A percentile compares a stretch with the other conserved stretches of the same genome.
Conservation (phyloP, 129 eudicot genomes). For the Flaveria brownii region DNA sequence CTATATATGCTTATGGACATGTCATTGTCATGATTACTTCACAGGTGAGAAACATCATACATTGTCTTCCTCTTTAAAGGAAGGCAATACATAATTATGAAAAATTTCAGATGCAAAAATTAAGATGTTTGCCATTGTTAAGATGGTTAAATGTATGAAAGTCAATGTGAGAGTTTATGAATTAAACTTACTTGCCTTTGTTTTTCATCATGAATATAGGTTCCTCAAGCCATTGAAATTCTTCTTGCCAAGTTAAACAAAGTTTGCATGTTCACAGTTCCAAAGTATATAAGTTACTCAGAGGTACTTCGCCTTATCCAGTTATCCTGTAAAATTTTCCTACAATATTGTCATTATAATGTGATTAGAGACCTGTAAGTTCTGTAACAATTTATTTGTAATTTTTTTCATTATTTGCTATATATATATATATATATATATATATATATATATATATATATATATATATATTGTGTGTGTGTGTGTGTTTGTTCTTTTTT, state of each 20-base stretch:
- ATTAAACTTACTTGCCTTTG: conserved; percentile 3
- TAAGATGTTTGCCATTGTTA: conserved; percentile 11
- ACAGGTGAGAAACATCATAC: conserved; percentile 52
- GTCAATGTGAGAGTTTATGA: background rate
- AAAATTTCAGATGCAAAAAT: background rate
- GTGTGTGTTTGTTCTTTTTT: background rate
- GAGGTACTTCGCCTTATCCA: conserved; percentile 48
- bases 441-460: too few relatives aligned
- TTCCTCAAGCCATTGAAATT: conserved; percentile 78
- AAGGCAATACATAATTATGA: conserved; percentile 11
- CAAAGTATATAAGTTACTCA: conserved; percentile 78
- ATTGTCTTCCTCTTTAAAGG: conserved; percentile 13
- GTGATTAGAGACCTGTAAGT: background rate
- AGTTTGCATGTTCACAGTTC: conserved; percentile 84
- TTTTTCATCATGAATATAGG: conserved; percentile 40
- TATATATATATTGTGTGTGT: too few relatives aligned
- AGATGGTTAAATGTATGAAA: background rate
- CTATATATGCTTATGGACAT: conserved; percentile 63
- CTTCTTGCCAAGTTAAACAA: conserved; percentile 81
- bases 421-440: too few relatives aligned
- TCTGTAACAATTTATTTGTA: background rate
- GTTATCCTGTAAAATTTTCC: conserved; percentile 14
- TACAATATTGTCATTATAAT: conserved; percentile 20
- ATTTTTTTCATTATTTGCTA: background rate
- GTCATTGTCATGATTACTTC: conserved; percentile 80